phyloP scores from a whole-genome alignment of 1,139 yeast species.

The Taiozyma sp. region DNA sequence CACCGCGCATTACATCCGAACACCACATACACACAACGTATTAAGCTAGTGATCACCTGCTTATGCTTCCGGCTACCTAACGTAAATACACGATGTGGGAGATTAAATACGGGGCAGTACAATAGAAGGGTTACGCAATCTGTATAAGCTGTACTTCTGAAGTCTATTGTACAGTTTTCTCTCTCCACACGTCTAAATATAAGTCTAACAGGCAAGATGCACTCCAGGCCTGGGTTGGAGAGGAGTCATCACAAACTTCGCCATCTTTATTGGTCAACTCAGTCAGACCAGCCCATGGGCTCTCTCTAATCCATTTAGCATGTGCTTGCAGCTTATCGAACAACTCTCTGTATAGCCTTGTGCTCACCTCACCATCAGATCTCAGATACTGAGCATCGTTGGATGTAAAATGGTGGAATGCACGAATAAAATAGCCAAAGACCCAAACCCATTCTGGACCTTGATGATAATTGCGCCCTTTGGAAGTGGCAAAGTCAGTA shows the following conservation, averaged over 20 bases:
- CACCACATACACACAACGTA: not conserved
- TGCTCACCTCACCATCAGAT: slow-evolving; percentile 32
- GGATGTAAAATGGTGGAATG: slow-evolving; percentile 54
- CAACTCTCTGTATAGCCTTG: slow-evolving; percentile 39
- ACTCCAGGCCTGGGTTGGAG: slow-evolving; percentile 98
- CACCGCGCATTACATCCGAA: slow-evolving; percentile 2
- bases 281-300: slow-evolving; percentile 91
- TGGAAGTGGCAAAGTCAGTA: slow-evolving; percentile 85
- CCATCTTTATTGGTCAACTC: slow-evolving; percentile 92
- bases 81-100: not conserved
- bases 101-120: not conserved
- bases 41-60: too few species aligned
- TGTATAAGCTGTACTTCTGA: not conserved
- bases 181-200: slow-evolving; percentile 51
- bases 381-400: slow-evolving; percentile 27
- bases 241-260: slow-evolving; percentile 71
- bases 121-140: not conserved
- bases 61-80: too few species aligned
- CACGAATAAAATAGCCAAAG: slow-evolving; percentile 81
- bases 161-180: not conserved
- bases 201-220: slow-evolving; percentile 80
- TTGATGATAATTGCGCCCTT: slow-evolving; percentile 96
- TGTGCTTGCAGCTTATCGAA: slow-evolving; percentile 60
- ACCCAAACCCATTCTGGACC: slow-evolving; percentile 99
- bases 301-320: slow-evolving; percentile 61